Evolutionary conservation across 2,329 filamentous ascomycete species (phyloP), one percentile per base, ranked within the genome.

Genomic region (Diaporthe sp.): DNA sequence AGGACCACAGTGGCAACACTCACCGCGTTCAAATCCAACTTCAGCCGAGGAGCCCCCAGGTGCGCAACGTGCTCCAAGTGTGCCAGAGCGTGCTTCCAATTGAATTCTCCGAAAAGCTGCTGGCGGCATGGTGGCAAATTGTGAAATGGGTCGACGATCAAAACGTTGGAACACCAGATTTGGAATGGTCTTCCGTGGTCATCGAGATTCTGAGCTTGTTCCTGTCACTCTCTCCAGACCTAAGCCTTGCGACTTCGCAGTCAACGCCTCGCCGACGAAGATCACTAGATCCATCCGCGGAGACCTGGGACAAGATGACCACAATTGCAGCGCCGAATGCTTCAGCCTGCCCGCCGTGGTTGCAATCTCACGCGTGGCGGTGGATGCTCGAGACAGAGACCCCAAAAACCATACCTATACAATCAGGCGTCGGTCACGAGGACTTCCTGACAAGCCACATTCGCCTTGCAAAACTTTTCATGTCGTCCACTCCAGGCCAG

Each of bases 91-190:
- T 93, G 45, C 81, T 95, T 38, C 90, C 90, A 9, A 85, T 90
- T 28, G 85, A 87, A 0, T 86, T 89, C 54, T 90, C 84, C 75
- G 92, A 86, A 84, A 93, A 86, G 35, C 83, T 95, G 13, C 84
- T 94, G 73, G 88, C 92, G 13, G 91, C 89, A 2, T 96, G 94
- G 93, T 94, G 93, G 89, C 92, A 94, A 80, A 87, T 90, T 28
- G 89, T 93, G 83, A 90, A 91, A 76, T 96, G 94, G 94, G 85
- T 94, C 54, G 84, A 85, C 40, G 80, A 83, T 15, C 87, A 88
- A 73, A 85, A 87, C 5, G 83, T 87, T 5, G 80, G 85, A 10
- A 81, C 86, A 19, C 82, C 83, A 4, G 88, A 93, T 76, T 74
- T 85, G 1, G 94, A 96, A 81, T 96, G 93, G 93, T 93, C 92